Evolutionary conservation across 805 yeast genomes (phyloP), one percentile per base, ranked within the genome.

Genomic region (Schizosaccharomyces japonicus): DNA sequence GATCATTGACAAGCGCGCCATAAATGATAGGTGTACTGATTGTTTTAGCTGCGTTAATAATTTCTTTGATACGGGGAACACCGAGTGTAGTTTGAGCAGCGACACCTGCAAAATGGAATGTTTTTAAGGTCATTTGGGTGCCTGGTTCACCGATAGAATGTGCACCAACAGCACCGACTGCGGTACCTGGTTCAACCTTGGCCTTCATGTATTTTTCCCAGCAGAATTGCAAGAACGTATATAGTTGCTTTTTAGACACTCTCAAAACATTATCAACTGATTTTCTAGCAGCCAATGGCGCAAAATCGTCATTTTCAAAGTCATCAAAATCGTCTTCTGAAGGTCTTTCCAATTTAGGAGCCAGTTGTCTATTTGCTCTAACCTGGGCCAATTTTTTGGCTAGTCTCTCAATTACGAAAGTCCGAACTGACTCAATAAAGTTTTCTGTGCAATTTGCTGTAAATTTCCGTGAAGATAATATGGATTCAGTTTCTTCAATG

Each of bases 91-190:
- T 90, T 95, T 87, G 90, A 44, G 94, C 80, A 31, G 98, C 96
- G 50, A 90, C 98, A 71, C 98, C 98, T 57, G 98, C 98, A 71
- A 90, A 90, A 70, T 90, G 98, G 82, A 87, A 87, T 50, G 92
- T 80, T 60, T 80, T 80, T 59, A 80, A 71, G 3, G 98, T 90
- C 98, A 90, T 90, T 66, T 90, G 98, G 0, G 98, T 90, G 61
- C 96, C 98, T 21, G 98, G 98, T 60, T 87, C 98, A 66, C 98
- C 98, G 67, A 90, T 90, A 40, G 95, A 82, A 61, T 90, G 98
- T 0, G 98, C 98, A 55, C 96, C 98, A 64, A 90, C 85, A 25
- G 98, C 96, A 54, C 98, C 98, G 49, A 90, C 96, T 2, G 98
- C 98, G 3, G 98, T 90, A 52, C 96, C 98, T 1, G 98, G 98